These are phyloP conservation scores for Phytophthora macrochlamydospora DNA, from an alignment of 352 stramenopile species.

Conservation along the genomic window DNA sequence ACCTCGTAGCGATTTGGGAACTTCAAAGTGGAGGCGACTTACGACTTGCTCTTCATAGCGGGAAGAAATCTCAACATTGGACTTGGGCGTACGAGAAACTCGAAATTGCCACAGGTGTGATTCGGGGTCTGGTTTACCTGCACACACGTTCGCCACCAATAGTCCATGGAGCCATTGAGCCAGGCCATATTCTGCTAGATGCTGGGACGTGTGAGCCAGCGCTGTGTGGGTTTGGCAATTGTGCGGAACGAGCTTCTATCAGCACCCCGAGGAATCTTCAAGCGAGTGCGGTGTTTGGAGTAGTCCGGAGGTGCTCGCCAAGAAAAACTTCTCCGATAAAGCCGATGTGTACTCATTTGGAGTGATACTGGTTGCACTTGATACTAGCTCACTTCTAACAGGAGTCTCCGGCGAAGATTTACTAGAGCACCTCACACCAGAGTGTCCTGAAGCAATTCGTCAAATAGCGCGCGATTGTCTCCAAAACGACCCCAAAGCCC, in stretches of 20 bases:
- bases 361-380: slow-evolving; percentile 57
- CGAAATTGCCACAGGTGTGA: slow-evolving; percentile 47
- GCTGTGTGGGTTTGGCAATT: slow-evolving; percentile 56
- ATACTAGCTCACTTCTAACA: slow-evolving; percentile 51
- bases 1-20: slow-evolving; percentile 54
- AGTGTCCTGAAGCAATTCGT: slow-evolving; percentile 46
- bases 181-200: slow-evolving; percentile 54
- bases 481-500: slow-evolving; percentile 34
- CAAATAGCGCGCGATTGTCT: slow-evolving; percentile 44
- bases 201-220: slow-evolving; percentile 42
- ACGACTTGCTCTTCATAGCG: slow-evolving; percentile 27
- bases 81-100: slow-evolving; percentile 60
- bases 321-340: slow-evolving; percentile 41
- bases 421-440: slow-evolving; percentile 35
- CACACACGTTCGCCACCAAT: slow-evolving; percentile 43
- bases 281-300: slow-evolving; percentile 47
- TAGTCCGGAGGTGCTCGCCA: slow-evolving; percentile 54
- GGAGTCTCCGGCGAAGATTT: slow-evolving; percentile 32
- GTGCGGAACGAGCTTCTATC: slow-evolving; percentile 25
- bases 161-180: slow-evolving; percentile 62
- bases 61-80: slow-evolving; percentile 29
- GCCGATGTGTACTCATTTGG: slow-evolving; percentile 67
- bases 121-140: slow-evolving; percentile 52
- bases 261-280: slow-evolving; percentile 20
- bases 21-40: slow-evolving; percentile 51